Conservation (phyloP, 2,329 filamentous ascomycete genomes). For the Epichloe sylvatica region DNA sequence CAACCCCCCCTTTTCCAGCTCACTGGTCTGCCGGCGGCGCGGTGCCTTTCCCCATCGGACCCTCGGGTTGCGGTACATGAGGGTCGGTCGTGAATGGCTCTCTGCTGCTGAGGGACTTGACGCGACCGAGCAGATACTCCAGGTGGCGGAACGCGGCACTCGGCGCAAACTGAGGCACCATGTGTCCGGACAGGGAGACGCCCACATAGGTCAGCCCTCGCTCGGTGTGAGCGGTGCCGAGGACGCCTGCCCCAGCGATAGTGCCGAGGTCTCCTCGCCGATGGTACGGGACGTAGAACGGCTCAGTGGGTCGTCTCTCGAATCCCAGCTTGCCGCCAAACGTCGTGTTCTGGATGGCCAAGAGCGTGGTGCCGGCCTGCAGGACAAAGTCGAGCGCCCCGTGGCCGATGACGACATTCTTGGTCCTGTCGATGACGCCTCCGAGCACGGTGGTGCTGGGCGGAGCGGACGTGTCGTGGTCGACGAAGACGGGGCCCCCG, state of each 20-base stretch:
- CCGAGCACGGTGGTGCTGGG: constrained; percentile 29
- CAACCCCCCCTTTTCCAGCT: too few relatives aligned
- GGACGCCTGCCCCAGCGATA: constrained; percentile 45
- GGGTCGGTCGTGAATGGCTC: constrained; percentile 2
- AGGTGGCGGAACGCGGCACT: constrained; percentile 54
- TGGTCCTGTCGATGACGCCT: constrained; percentile 55
- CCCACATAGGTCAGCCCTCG: constrained; percentile 58
- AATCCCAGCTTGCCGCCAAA: constrained; percentile 60
- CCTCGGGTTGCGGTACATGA: neutral
- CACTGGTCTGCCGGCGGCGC: neutral
- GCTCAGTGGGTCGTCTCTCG: constrained; percentile 40
- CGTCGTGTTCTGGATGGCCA: constrained; percentile 69
- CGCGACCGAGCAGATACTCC: constrained; percentile 58
- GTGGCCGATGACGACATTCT: constrained; percentile 60
- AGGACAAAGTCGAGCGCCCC: constrained; percentile 58
- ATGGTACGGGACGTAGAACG: constrained; percentile 49
- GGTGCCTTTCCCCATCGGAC: neutral
- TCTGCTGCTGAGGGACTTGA: constrained; percentile 33
- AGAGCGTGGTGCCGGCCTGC: constrained; percentile 52
- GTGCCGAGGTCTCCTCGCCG: constrained; percentile 1
- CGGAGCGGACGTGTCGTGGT: constrained; percentile 12
- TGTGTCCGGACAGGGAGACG: constrained; percentile 51
- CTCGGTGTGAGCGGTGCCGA: constrained; percentile 59
- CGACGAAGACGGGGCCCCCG: constrained; percentile 25
- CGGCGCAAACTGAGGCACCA: constrained; percentile 53